Base-by-base conservation (phyloP, 208 protist genomes). In the Crithidia mellificae region DNA sequence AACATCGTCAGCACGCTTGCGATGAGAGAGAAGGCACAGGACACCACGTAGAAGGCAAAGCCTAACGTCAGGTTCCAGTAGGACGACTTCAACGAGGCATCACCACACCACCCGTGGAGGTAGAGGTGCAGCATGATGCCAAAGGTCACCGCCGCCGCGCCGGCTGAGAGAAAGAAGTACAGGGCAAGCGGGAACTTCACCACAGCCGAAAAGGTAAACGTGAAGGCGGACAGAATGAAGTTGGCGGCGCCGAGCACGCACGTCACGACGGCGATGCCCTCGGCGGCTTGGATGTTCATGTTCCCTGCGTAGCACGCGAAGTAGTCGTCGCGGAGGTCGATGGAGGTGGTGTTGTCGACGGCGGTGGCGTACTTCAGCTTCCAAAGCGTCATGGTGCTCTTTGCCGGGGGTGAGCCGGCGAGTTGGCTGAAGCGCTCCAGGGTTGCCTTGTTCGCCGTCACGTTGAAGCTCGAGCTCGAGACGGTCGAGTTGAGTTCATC, bases 271-370 rank as follows among this genome's bases (percentile, higher is more conserved):
- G 74, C 56, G 6, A 81, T 50, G 32, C 80, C 84, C 56, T 89
- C 80, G 24, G 78, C 74, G 6, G 76, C 59, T 59, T 89, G 84
- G 61, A 86, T 86, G 39, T 73, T 56, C 39, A 73, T 68, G 47
- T 77, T 81, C 7, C 84, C 84, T 2, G 59, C 24, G 49, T 73
- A 57, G 69, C 81, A 87, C 14, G 57, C 54, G 32, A 90, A 90
- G 71, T 87, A 87, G 9, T 69, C 49, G 22, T 66, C 63, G 15
- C 70, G 70, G 6, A 76, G 55, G 39, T 61, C 44, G 22, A 76
- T 34, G 2, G 55, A 47, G 8, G 34, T 34, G 9, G n/a, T 25
- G 39, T 36, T 50, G 19, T 14, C 38, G 12, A 8, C 14, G 4
- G 41, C 47, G 14, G 38, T 24, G 24, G 32, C 56, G 50, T 63